Percentiles rank a stretch among this genome's conserved stretches.
Evolutionary conservation across 2,329 filamentous ascomycete genomes (phyloP).

Genomic region (Coleophoma cylindrospora): DNA sequence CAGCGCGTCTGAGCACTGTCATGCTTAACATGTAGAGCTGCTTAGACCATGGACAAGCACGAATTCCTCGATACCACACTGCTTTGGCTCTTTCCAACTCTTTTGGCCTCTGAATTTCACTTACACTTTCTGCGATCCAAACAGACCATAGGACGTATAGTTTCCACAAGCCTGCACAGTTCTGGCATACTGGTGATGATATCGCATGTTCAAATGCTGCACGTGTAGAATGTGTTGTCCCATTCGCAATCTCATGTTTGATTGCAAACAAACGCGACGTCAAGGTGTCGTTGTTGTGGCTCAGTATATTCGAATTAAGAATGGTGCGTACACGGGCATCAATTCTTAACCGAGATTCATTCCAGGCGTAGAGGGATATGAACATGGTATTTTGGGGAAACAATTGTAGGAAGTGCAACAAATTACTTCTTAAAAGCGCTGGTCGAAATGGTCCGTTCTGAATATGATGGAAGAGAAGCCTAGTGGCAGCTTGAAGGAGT

Average conservation of each 20-base stretch:
- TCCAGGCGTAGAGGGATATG: constrained; percentile 66
- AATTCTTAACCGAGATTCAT: constrained; percentile 66
- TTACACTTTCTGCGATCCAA: constrained; percentile 28
- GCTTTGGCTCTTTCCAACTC: constrained; percentile 34
- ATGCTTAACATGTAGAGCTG: constrained; percentile 49
- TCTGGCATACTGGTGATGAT: constrained; percentile 25
- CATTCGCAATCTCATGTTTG: constrained; percentile 44
- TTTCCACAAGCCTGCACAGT: constrained; percentile 43
- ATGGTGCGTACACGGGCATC: constrained; percentile 72
- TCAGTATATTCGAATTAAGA: constrained; percentile 38
- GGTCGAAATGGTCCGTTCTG: constrained; percentile 62
- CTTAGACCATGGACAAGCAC: constrained; percentile 59
- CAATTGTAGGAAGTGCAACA: constrained; percentile 52
- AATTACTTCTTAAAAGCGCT: constrained; percentile 53
- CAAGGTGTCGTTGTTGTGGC: constrained; percentile 30
- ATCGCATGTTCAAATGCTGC: constrained; percentile 51
- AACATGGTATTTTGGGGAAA: constrained; percentile 79
- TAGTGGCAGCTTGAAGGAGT: constrained; percentile 63
- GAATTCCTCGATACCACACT: constrained; percentile 50
- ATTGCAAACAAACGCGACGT: constrained; percentile 50
- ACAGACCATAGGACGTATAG: constrained; percentile 45
- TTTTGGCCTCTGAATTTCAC: neutral
- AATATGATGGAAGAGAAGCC: constrained; percentile 60
- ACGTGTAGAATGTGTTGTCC: constrained; percentile 46
- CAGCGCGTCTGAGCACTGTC: constrained; percentile 10